Conservation (phyloP, 2,329 filamentous ascomycete genomes). For the Ciborinia camelliae region DNA sequence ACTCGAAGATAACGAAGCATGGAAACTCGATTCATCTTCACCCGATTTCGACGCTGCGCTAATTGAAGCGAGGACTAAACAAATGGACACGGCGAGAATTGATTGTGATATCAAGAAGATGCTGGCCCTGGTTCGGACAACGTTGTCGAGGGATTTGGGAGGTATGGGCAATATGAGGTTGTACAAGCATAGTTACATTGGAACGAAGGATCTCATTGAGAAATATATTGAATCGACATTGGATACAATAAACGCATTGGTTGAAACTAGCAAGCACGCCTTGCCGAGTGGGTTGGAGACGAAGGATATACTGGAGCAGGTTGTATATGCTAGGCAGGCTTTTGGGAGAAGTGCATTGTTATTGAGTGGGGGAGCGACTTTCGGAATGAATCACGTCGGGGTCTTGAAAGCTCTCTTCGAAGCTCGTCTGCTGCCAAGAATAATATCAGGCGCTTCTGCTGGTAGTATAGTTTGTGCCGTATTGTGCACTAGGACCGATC, state of each 20-base stretch:
- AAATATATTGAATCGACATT: constrained; percentile 78
- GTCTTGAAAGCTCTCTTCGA: constrained; percentile 66
- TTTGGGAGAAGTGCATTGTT: constrained; percentile 65
- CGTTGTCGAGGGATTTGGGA: constrained; percentile 75
- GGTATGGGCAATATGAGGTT: constrained; percentile 80
- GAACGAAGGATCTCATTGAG: constrained; percentile 85
- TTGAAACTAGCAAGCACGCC: constrained; percentile 54
- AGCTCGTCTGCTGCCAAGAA: constrained; percentile 58
- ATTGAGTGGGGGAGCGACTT: constrained; percentile 66
- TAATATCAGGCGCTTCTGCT: constrained; percentile 66
- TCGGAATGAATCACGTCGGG: constrained; percentile 71
- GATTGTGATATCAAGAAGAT: constrained; percentile 71
- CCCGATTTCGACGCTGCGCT: constrained; percentile 60
- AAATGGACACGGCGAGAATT: constrained; percentile 70
- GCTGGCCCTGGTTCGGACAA: constrained; percentile 76
- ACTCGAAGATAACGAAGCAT: constrained; percentile 74
- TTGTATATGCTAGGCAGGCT: constrained; percentile 58
- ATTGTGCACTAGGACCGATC: constrained; percentile 60
- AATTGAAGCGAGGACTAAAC: constrained; percentile 64
- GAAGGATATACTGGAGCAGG: constrained; percentile 53
- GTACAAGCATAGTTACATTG: constrained; percentile 80
- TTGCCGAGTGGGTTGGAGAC: constrained; percentile 53
- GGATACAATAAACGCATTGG: constrained; percentile 67
- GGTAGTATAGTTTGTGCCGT: constrained; percentile 68
- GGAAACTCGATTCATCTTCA: constrained; percentile 64